Percentiles rank a stretch among this genome's conserved stretches.
Evolutionary conservation across 345 rosid genomes (phyloP).

Genomic region (Populus deltoides): DNA sequence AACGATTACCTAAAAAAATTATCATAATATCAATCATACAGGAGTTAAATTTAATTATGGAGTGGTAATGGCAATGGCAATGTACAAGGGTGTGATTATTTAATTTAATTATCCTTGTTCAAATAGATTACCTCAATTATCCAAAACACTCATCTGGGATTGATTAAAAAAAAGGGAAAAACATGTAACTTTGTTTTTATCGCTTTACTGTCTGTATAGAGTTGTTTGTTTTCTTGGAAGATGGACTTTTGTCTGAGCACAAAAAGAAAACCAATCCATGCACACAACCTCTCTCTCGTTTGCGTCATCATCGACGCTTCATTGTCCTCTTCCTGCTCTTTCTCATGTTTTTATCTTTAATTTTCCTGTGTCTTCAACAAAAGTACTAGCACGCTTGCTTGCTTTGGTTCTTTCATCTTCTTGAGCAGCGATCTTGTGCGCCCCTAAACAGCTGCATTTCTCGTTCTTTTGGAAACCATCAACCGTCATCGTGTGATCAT

Average conservation of each 20-base stretch:
- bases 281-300: conserved; percentile 34
- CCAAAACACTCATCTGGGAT: too few species aligned
- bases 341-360: neutral
- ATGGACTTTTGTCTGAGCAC: conserved; percentile 21
- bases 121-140: too few species aligned
- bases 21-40: too few species aligned
- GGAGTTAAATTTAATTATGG: too few species aligned
- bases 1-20: too few species aligned
- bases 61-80: too few species aligned
- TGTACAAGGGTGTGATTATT: too few species aligned
- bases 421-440: conserved; percentile 32
- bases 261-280: conserved; percentile 51
- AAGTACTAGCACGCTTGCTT: neutral
- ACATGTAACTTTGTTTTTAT: neutral
- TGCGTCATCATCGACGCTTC: conserved; percentile 15
- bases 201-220: conserved; percentile 6
- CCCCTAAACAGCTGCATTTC: conserved; percentile 15
- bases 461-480: conserved; percentile 5
- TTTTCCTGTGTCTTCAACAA: neutral
- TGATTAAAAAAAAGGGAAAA: neutral
- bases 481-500: conserved; percentile 9
- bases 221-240: conserved; percentile 31
- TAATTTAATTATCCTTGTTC: too few species aligned
- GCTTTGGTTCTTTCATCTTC: conserved; percentile 13
- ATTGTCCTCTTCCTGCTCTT: neutral